These are phyloP conservation scores for Aspergillus biplanus DNA, from an alignment of 495 filamentous ascomycete genomes.

Conservation along the genomic window DNA sequence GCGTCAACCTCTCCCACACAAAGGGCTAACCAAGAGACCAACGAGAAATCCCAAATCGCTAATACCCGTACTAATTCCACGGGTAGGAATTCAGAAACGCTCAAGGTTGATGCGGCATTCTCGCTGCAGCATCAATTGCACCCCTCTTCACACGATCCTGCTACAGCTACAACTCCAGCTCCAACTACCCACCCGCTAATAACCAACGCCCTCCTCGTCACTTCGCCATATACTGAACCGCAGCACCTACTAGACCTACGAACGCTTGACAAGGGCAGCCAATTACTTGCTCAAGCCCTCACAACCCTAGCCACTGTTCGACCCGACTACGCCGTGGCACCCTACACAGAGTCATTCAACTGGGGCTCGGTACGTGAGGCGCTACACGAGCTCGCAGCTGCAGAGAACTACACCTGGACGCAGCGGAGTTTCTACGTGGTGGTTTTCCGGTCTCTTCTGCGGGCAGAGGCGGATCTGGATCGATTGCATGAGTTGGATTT, in stretches of 20 bases:
- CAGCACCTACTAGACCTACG: conserved; percentile 73
- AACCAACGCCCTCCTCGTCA: conserved; percentile 49
- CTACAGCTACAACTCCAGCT: too few relatives aligned
- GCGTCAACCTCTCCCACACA: too few relatives aligned
- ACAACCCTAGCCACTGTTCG: conserved; percentile 62
- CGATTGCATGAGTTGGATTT: conserved; percentile 70
- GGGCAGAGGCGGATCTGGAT: conserved; percentile 60
- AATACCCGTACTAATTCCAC: too few relatives aligned
- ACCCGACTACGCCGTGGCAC: conserved; percentile 74
- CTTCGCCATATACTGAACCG: conserved; percentile 72
- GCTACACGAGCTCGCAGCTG: conserved; percentile 45
- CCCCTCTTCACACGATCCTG: too few relatives aligned
- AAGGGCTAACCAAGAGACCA: too few relatives aligned
- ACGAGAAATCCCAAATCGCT: too few relatives aligned
- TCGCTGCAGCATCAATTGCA: too few relatives aligned
- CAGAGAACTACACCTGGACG: conserved; percentile 60
- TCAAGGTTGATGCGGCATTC: too few relatives aligned
- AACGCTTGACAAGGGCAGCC: conserved; percentile 63
- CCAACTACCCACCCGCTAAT: background rate
- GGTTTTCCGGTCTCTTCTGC: conserved; percentile 74
- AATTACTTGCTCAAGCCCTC: conserved; percentile 72
- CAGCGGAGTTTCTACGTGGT: conserved; percentile 77
- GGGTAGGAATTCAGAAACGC: too few relatives aligned
- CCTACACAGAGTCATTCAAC: conserved; percentile 78
- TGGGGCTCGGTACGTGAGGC: conserved; percentile 65